These are phyloP conservation scores for Cercospora canescens DNA, from an alignment of 2,329 filamentous ascomycete genomes.

Conservation along the genomic window DNA sequence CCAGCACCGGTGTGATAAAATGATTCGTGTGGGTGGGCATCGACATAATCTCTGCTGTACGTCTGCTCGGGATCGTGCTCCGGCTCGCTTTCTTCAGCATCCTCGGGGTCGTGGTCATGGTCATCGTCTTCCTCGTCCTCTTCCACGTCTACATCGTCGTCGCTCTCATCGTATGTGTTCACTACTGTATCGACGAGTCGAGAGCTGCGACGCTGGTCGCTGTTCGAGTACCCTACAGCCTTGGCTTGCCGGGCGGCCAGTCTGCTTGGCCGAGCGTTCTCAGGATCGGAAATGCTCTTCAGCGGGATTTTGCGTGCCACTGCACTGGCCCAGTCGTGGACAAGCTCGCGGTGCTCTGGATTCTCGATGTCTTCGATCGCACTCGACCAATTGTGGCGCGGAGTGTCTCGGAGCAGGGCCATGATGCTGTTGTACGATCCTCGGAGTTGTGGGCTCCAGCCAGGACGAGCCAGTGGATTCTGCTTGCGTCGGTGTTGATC, in stretches of 20 bases:
- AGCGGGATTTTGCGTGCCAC: slow-evolving; percentile 21
- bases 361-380: slow-evolving; percentile 11
- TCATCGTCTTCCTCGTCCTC: slow-evolving; percentile 12
- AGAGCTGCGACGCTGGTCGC: slow-evolving; percentile 25
- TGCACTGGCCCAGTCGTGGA: slow-evolving; percentile 18
- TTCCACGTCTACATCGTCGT: slow-evolving; percentile 10
- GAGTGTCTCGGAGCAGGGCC: slow-evolving; percentile 19
- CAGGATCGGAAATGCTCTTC: background rate
- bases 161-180: slow-evolving; percentile 18
- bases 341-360: slow-evolving; percentile 12
- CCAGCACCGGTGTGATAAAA: slow-evolving; percentile 34
- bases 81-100: slow-evolving; percentile 7
- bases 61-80: slow-evolving; percentile 24
- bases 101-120: slow-evolving; percentile 12
- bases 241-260: slow-evolving; percentile 22
- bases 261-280: background rate
- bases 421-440: slow-evolving; percentile 19
- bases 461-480: slow-evolving; percentile 21
- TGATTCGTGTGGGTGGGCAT: slow-evolving; percentile 29
- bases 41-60: slow-evolving; percentile 29
- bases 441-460: slow-evolving; percentile 22
- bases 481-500: slow-evolving; percentile 17
- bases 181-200: slow-evolving; percentile 20
- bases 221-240: slow-evolving; percentile 6
- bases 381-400: slow-evolving; percentile 16